Evolutionary conservation across 1,139 yeast species (phyloP).

Genomic region (Geotrichum aggregatum): DNA sequence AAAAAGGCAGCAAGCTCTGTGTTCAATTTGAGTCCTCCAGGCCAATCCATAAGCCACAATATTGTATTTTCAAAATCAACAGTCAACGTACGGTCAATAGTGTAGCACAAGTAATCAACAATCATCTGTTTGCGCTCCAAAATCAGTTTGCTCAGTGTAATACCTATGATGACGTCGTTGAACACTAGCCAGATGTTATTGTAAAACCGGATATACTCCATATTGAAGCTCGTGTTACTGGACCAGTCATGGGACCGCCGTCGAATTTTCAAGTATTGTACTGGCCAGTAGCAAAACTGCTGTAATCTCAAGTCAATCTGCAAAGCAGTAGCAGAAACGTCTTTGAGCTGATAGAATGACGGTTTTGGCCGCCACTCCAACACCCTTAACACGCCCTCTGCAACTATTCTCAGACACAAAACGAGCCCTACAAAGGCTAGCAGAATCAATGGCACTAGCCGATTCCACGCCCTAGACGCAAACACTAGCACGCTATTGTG

Average conservation of each 20-base stretch:
- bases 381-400: conserved; percentile 40
- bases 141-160: conserved; percentile 53
- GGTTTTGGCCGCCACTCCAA: conserved; percentile 39
- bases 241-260: conserved; percentile 38
- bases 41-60: conserved; percentile 78
- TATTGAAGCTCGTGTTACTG: conserved; percentile 38
- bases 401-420: conserved; percentile 28
- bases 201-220: conserved; percentile 80
- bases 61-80: conserved; percentile 49
- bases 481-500: conserved; percentile 23
- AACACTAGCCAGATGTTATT: conserved; percentile 83
- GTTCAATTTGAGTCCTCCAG: conserved; percentile 91
- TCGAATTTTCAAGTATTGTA: conserved; percentile 62
- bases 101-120: conserved; percentile 28
- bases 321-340: conserved; percentile 60
- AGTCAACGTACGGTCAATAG: conserved; percentile 43
- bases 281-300: conserved; percentile 76
- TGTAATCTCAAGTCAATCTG: conserved; percentile 76
- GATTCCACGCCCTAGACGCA: conserved; percentile 19
- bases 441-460: conserved; percentile 8
- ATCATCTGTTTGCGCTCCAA: conserved; percentile 45
- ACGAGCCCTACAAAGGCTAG: conserved; percentile 26
- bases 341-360: conserved; percentile 39
- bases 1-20: conserved; percentile 79
- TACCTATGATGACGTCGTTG: conserved; percentile 77